Evolutionary conservation across 768 basidiomycete species (phyloP).

Genomic region (Mycena leptocephala): DNA sequence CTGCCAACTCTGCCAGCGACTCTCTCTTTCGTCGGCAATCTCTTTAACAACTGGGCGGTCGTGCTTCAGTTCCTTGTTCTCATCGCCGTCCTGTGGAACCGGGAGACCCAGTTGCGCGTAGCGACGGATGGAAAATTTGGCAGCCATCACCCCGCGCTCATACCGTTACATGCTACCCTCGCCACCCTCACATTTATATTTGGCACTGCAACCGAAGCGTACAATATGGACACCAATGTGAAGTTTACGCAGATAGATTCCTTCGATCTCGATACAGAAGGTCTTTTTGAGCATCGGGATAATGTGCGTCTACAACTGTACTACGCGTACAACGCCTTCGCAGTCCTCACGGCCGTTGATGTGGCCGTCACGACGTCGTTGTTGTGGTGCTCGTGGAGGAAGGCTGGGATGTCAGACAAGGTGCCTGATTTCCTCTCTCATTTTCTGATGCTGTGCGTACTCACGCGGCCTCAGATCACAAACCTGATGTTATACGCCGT

Average conservation of each 20-base stretch:
- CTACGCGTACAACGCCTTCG: conserved; percentile 21
- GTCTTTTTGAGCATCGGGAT: background rate
- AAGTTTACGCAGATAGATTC: background rate
- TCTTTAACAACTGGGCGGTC: conserved; percentile 23
- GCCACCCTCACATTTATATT: conserved; percentile 29
- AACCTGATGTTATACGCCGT: conserved; percentile 24
- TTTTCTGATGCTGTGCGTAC: background rate
- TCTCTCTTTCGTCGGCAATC: conserved; percentile 6
- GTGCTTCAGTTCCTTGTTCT: conserved; percentile 29
- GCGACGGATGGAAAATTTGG: conserved; percentile 32
- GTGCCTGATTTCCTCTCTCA: background rate
- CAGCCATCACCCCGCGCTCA: conserved; percentile 23
- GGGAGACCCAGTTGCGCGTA: conserved; percentile 15
- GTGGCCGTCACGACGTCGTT: conserved; percentile 24
- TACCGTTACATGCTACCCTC: conserved; percentile 19
- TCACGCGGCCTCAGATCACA: conserved; percentile 15
- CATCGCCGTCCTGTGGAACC: conserved; percentile 24
- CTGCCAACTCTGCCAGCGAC: conserved; percentile 17
- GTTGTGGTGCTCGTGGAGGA: conserved; percentile 20
- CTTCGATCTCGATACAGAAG: too few species aligned
- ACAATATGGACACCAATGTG: conserved; percentile 20
- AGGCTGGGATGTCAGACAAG: conserved; percentile 24
- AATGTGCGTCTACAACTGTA: background rate
- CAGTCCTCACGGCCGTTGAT: conserved; percentile 27
- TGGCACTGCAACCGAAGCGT: conserved; percentile 28